A percentile compares a stretch with the other conserved stretches of the same genome.
phyloP scores from a whole-genome alignment of 305 asterid genomes.

The Solanum chacoense region DNA sequence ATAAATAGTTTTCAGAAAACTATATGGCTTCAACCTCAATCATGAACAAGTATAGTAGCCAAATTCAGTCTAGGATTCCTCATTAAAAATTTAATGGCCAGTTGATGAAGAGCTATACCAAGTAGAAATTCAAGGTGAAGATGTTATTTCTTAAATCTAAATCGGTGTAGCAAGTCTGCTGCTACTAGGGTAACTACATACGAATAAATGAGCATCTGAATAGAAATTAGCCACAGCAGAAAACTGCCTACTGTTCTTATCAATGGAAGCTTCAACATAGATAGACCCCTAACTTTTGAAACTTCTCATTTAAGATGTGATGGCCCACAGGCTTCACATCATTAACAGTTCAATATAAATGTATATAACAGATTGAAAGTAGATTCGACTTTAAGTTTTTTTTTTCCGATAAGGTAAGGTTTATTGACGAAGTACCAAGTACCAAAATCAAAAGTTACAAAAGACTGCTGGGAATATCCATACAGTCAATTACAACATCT shows the following conservation, averaged over 20 bases:
- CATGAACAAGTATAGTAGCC: background rate
- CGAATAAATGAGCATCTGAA: background rate
- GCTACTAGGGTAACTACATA: background rate
- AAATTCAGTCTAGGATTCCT: background rate
- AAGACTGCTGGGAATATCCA: background rate
- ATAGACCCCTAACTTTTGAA: background rate
- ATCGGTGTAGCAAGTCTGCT: background rate
- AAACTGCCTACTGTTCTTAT: background rate
- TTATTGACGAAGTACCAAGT: background rate
- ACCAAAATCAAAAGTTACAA: background rate
- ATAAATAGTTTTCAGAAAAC: background rate
- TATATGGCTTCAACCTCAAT: background rate
- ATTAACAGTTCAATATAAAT: background rate
- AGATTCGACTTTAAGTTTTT: background rate
- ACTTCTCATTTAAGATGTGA: background rate
- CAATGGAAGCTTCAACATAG: background rate
- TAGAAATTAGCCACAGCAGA: background rate
- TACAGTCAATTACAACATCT: background rate
- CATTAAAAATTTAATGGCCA: background rate
- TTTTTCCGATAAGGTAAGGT: background rate
- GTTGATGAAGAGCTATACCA: background rate
- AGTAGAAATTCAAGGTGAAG: background rate
- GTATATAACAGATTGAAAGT: background rate
- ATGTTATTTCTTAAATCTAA: background rate
- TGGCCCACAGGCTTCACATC: background rate